Base-by-base conservation (phyloP, 495 filamentous ascomycete genomes). In the Tetracladium setigerum region DNA sequence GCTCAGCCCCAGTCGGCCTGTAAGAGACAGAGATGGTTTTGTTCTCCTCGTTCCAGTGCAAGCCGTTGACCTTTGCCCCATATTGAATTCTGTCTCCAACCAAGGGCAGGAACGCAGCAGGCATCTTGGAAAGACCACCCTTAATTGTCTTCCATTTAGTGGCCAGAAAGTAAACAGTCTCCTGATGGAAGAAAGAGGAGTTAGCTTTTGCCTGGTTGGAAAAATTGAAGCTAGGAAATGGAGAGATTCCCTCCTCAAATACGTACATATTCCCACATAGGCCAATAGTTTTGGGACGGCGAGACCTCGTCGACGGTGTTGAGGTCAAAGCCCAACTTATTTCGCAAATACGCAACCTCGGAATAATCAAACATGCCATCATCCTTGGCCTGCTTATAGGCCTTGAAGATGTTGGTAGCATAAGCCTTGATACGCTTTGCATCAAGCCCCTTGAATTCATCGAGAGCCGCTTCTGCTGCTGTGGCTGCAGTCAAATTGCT, bases 141-240 rank as follows among this genome's bases (percentile, higher is more conserved):
- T 86, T 75, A 49, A 86, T 86, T 2, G 82, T 86, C 30, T 60
- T 67, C 77, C 78, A 85, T 4, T 67, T 64, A 0, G 74, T 72
- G 0, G 79, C 78, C 4, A 54, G 53, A 57, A 85, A 86, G 54
- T 84, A 85, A n/a, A 76, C 66, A 53, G 62, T 53, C 43, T 82
- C 66, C 60, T 74, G 72, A n/a, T n/a, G n/a, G n/a, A n/a, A n/a
- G n/a, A n/a, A n/a, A 19, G 70, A 52, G 50, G 58, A 35, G 37
- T 30, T 1, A 22, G 11, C 12, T 16, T 13, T 13, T 31, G 7
- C 22, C 31, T 10, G 34, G 6, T 12, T 30, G 7, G 30, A 1
- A 38, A 38, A 13, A 13, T 40, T 52, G 13, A 50, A 18, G 14
- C 18, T 10, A 0, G 5, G 6, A 5, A 3, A 32, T 2, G 38